These are phyloP conservation scores for Stagonosporopsis vannaccii DNA, from an alignment of 2,329 filamentous ascomycete genomes.

Conservation along the genomic window DNA sequence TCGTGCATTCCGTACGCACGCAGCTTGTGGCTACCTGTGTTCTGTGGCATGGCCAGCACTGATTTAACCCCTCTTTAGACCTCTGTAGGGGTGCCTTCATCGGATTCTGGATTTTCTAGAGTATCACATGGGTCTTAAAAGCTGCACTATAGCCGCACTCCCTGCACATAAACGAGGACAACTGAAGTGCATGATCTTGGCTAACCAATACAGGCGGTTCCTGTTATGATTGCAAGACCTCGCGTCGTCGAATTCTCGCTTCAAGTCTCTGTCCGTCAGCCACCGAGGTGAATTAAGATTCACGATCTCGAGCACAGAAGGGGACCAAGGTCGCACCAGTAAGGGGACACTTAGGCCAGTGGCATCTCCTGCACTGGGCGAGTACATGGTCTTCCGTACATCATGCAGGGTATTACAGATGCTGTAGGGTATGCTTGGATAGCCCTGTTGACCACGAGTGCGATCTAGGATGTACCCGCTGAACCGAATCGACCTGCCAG, in stretches of 20 bases:
- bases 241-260: conserved; percentile 14
- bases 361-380: not conserved
- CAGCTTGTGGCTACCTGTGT: conserved; percentile 3
- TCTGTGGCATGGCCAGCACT: conserved; percentile 13
- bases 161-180: conserved; percentile 22
- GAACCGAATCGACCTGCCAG: conserved; percentile 5
- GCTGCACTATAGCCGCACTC: conserved; percentile 9
- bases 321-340: not conserved
- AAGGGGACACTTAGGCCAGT: not conserved
- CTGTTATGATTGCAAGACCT: conserved; percentile 17
- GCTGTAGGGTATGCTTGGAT: not conserved
- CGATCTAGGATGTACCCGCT: conserved; percentile 10
- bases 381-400: conserved; percentile 4
- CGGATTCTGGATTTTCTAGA: not conserved
- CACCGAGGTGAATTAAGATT: conserved; percentile 15
- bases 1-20: not conserved
- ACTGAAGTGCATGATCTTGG: conserved; percentile 29
- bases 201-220: conserved; percentile 19
- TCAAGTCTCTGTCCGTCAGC: conserved; percentile 16
- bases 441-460: conserved; percentile 1
- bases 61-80: not conserved
- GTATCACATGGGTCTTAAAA: conserved; percentile 14
- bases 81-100: conserved; percentile 2
- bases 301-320: not conserved
- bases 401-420: conserved; percentile 1